phyloP scores from a whole-genome alignment of 441 rosid species.

The Daphne laureola region DNA sequence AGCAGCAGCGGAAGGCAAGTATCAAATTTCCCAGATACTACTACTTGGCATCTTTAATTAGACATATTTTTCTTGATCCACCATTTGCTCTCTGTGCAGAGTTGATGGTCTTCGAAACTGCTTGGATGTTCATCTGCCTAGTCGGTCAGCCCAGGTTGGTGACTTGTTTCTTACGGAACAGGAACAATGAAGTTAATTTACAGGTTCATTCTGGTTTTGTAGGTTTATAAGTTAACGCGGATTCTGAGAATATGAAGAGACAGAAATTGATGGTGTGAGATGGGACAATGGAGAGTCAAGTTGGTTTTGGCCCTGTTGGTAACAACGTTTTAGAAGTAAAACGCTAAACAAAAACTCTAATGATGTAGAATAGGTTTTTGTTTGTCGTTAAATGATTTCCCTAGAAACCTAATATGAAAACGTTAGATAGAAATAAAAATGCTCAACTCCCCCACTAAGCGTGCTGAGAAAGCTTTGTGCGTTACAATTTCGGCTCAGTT shows the following conservation, averaged over 20 bases:
- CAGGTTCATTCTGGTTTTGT: constrained; percentile 14
- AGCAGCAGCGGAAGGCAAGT: constrained; percentile 58
- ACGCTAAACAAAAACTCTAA: too few species aligned
- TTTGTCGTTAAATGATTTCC: too few species aligned
- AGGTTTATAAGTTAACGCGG: constrained; percentile 83
- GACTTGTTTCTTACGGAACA: constrained; percentile 7
- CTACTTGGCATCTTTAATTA: constrained; percentile 4
- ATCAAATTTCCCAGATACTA: constrained; percentile 8
- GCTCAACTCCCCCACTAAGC: too few species aligned
- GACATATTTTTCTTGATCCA: constrained; percentile 12
- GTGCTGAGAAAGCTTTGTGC: too few species aligned
- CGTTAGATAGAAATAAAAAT: too few species aligned
- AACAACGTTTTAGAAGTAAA: too few species aligned
- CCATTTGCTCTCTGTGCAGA: constrained; percentile 31
- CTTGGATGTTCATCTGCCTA: constrained; percentile 73
- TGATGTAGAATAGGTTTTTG: too few species aligned
- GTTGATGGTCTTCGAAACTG: constrained; percentile 69
- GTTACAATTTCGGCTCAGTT: too few species aligned
- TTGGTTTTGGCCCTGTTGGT: too few species aligned
- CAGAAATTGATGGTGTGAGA: constrained; percentile 9
- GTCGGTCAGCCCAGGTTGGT: constrained; percentile 92
- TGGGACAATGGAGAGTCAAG: constrained; percentile 5
- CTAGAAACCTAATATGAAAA: too few species aligned
- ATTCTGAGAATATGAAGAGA: constrained; percentile 60
- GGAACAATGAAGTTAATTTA: too few species aligned